Evolutionary conservation across 164 flowering plant genomes (phyloP).

Genomic region (Stephania yunnanensis): DNA sequence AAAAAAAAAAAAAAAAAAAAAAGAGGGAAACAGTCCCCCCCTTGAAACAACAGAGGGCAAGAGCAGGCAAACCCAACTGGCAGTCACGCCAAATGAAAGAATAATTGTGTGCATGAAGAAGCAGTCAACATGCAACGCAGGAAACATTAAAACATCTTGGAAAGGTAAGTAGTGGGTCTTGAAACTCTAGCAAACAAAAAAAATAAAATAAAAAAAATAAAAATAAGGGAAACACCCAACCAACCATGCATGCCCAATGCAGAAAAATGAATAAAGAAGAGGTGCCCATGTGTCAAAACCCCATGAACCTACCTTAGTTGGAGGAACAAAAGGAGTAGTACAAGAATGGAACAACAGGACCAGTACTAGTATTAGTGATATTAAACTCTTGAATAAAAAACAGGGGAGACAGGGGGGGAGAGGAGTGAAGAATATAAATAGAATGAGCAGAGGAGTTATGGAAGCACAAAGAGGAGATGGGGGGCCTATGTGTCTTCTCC

Average conservation of each 20-base stretch:
- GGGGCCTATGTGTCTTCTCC: constrained; percentile 12
- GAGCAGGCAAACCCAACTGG: background rate
- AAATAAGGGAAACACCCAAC: background rate
- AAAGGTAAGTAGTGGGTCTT: constrained; percentile 7
- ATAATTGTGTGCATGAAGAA: background rate
- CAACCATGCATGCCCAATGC: background rate
- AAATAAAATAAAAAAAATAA: background rate
- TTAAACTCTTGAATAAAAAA: background rate
- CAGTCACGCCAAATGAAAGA: background rate
- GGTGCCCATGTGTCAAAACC: constrained; percentile 2
- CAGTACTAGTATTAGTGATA: background rate
- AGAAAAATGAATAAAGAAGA: background rate
- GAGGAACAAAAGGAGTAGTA: background rate
- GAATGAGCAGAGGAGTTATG: background rate
- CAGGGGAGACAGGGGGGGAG: background rate
- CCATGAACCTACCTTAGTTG: constrained; percentile 1
- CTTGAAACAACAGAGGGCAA: background rate
- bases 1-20: background rate
- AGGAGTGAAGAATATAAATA: constrained; percentile 7
- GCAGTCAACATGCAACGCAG: background rate
- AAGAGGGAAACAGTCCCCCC: background rate
- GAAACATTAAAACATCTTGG: background rate
- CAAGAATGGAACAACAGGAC: background rate
- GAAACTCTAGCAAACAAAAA: background rate
- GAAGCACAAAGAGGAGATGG: constrained; percentile 14